These are phyloP conservation scores for Pythium volutum DNA, from an alignment of 352 stramenopile genomes.

Conservation along the genomic window DNA sequence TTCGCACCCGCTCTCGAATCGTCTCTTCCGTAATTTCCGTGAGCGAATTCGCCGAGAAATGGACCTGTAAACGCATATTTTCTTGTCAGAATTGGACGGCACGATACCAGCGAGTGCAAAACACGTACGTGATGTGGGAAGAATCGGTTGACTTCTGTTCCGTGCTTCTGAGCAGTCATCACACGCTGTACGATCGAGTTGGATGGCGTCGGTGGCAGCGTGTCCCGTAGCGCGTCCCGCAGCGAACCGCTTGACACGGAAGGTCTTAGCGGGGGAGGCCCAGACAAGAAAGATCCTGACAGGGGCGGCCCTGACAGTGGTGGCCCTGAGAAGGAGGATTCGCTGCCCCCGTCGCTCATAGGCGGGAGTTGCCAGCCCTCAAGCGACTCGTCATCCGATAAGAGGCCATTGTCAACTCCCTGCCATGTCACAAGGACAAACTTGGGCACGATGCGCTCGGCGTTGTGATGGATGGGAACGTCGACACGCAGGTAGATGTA, in stretches of 20 bases:
- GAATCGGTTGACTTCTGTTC: conserved; percentile 83
- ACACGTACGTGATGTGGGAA: conserved; percentile 81
- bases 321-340: too few species aligned
- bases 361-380: conserved; percentile 22
- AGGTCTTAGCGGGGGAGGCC: too few species aligned
- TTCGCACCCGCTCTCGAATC: conserved; percentile 77
- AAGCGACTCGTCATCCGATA: conserved; percentile 63
- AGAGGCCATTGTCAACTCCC: conserved; percentile 42
- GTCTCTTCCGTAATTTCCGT: conserved; percentile 83
- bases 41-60: conserved; percentile 79
- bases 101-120: not conserved
- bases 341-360: conserved; percentile 7
- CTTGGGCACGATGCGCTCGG: conserved; percentile 83
- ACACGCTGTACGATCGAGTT: conserved; percentile 79
- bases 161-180: conserved; percentile 75
- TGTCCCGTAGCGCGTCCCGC: conserved; percentile 20
- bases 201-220: conserved; percentile 24
- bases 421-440: conserved; percentile 88
- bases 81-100: not conserved
- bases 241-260: conserved; percentile 22
- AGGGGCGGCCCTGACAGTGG: not conserved
- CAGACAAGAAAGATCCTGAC: too few species aligned
- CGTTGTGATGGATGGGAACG: conserved; percentile 75
- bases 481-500: conserved; percentile 90
- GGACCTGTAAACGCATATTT: conserved; percentile 40